Percentiles rank a stretch among this genome's conserved stretches.
These are phyloP conservation scores for Phytopythium mirpurense DNA, from an alignment of 352 stramenopile species.

Conservation along the genomic window DNA sequence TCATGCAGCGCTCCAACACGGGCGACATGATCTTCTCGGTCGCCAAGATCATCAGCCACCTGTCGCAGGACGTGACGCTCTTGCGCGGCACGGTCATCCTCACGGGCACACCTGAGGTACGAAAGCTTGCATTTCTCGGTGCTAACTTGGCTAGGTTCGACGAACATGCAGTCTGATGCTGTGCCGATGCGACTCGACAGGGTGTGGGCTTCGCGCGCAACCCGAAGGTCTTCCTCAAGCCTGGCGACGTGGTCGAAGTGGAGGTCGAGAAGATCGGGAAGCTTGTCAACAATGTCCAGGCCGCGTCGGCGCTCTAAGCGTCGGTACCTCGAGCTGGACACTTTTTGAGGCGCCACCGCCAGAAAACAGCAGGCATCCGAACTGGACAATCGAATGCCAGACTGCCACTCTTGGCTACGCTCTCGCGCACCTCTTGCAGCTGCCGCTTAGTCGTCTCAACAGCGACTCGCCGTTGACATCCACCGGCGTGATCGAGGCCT, in stretches of 20 bases:
- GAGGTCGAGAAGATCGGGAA: slow-evolving; percentile 89
- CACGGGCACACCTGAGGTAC: slow-evolving; percentile 86
- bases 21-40: slow-evolving; percentile 91
- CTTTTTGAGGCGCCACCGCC: too few species aligned
- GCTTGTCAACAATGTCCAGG: slow-evolving; percentile 50
- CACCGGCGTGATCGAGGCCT: neutral
- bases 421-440: too few species aligned
- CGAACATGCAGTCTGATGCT: too few species aligned
- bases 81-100: slow-evolving; percentile 86
- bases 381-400: too few species aligned
- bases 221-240: slow-evolving; percentile 78
- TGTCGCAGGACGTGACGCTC: slow-evolving; percentile 88
- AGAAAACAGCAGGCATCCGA: too few species aligned
- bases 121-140: neutral
- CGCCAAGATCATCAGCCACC: slow-evolving; percentile 81
- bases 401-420: too few species aligned
- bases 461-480: neutral
- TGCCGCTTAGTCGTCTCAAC: too few species aligned
- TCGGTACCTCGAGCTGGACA: too few species aligned
- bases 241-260: slow-evolving; percentile 88
- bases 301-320: too few species aligned
- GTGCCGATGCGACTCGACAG: slow-evolving; percentile 11
- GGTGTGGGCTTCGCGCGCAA: slow-evolving; percentile 86
- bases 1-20: slow-evolving; percentile 87
- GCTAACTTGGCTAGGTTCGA: slow-evolving; percentile 1